phyloP scores from a whole-genome alignment of 176 grass and related monocot species.

The barley (Hordeum vulgare) region DNA sequence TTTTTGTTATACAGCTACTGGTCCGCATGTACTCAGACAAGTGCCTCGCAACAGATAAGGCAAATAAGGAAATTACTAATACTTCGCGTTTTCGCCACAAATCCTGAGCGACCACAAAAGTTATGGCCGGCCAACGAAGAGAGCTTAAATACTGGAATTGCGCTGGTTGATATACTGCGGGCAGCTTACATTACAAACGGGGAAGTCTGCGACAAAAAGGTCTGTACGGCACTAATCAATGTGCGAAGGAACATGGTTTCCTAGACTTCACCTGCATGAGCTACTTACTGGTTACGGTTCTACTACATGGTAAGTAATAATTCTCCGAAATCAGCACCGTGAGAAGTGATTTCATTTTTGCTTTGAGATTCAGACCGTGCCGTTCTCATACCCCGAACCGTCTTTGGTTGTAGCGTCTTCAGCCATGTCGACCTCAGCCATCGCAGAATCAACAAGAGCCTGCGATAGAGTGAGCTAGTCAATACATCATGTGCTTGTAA shows the following conservation, averaged over 20 bases:
- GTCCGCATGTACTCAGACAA: too few relatives aligned
- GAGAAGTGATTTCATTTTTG: background rate
- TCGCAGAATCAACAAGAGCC: constrained; percentile 54
- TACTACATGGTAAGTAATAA: background rate
- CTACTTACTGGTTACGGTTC: background rate
- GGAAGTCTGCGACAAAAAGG: background rate
- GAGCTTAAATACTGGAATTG: background rate
- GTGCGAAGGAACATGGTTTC: constrained; percentile 7
- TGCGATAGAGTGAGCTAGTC: background rate
- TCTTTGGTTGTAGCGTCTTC: constrained; percentile 56
- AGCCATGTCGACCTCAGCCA: constrained; percentile 47
- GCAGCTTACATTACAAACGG: background rate
- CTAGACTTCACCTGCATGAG: background rate
- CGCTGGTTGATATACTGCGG: background rate
- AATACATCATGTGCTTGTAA: background rate
- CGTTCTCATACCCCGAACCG: constrained; percentile 56
- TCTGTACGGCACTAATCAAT: background rate
- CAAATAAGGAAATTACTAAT: too few relatives aligned
- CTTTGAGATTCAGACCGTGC: constrained; percentile 26
- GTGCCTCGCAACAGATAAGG: too few relatives aligned
- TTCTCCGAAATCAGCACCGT: background rate
- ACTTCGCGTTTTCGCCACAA: too few relatives aligned
- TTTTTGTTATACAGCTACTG: too few relatives aligned
- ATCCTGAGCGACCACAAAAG: background rate
- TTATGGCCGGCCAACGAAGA: background rate